Base-by-base conservation (phyloP, 1,139 yeast species). In the Groenewaldozyma sp. region DNA sequence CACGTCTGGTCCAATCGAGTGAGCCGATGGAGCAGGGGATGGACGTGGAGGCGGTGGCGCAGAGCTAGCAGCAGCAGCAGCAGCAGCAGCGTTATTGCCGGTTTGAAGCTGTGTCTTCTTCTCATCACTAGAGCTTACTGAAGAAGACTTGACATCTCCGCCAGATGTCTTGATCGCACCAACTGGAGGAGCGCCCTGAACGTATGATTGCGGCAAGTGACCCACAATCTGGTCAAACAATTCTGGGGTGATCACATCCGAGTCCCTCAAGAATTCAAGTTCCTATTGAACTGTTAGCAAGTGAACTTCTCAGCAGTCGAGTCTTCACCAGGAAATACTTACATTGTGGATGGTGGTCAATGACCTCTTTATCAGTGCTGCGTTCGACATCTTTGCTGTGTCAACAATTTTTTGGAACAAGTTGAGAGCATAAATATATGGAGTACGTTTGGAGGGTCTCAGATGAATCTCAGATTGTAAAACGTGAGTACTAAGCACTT, bases 231-330 rank as follows among this genome's bases (percentile, higher is more conserved):
- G 71, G 18, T 74, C 63, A 53, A 62, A 80, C 41, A 80, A 71
- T 3, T 63, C 70, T 29, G 74, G 73, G 21, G 79, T 69, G 43
- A 87, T 76, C 38, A 84, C 93, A 35, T 79, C 78, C 1, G 93
- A 80, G 52, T 84, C 95, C 39, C 64, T 67, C 39, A 87, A 68
- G 57, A 86, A 86, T 58, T 84, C 95, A 39, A 87, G 72, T 58
- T 87, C 83, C 33, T 29, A n/a, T 5, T 70, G 11, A 11, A 33
- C 13, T 7, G 9, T 18, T n/a, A n/a, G 18, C 5, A 11, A 33
- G 5, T n/a, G 6, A 7, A 13, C 14, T 22, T 13, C 10, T 10
- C 32, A 34, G 10, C 4, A 22, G 37, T 18, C 19, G 16, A 13
- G 13, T 6, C 11, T n/a, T n/a, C 9, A 7, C 9, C 16, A 29